Evolutionary conservation across 108 stramenopile species (phyloP).

Genomic region (Chaetoceros tenuissimus): DNA sequence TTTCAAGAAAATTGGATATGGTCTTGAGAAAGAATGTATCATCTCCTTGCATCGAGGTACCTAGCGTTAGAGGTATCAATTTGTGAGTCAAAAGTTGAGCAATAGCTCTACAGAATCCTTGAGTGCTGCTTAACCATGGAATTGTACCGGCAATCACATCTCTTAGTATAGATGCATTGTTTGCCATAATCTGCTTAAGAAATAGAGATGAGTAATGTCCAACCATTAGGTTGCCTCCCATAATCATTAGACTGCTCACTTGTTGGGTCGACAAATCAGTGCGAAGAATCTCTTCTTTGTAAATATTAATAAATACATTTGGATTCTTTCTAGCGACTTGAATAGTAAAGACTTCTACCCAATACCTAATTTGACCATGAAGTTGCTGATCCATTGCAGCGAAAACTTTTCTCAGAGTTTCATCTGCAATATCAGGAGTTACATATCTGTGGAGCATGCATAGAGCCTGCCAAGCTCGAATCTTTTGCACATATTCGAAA

Average conservation of each 20-base stretch:
- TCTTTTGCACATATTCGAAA: constrained; percentile 53
- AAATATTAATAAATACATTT: constrained; percentile 36
- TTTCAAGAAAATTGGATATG: constrained; percentile 59
- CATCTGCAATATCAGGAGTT: constrained; percentile 44
- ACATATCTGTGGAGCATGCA: constrained; percentile 68
- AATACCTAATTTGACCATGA: constrained; percentile 79
- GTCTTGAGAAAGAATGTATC: constrained; percentile 27
- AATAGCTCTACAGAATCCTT: constrained; percentile 77
- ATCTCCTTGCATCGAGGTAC: neutral
- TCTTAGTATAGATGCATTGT: constrained; percentile 19
- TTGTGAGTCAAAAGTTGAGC: constrained; percentile 68
- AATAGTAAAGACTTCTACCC: constrained; percentile 73
- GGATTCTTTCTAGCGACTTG: constrained; percentile 55
- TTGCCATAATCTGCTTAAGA: constrained; percentile 25
- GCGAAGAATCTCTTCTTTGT: constrained; percentile 47
- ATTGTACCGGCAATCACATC: constrained; percentile 55
- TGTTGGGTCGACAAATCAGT: constrained; percentile 58
- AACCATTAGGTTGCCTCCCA: constrained; percentile 67
- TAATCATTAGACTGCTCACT: constrained; percentile 51
- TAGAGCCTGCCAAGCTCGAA: constrained; percentile 73
- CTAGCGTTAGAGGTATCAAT: constrained; percentile 53
- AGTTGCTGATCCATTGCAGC: constrained; percentile 37
- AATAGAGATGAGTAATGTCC: constrained; percentile 49
- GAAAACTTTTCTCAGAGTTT: constrained; percentile 42
- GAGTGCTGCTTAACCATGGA: constrained; percentile 82